These are phyloP conservation scores for Chlorella sp. DNA, from an alignment of 139 green algal species.

Conservation along the genomic window DNA sequence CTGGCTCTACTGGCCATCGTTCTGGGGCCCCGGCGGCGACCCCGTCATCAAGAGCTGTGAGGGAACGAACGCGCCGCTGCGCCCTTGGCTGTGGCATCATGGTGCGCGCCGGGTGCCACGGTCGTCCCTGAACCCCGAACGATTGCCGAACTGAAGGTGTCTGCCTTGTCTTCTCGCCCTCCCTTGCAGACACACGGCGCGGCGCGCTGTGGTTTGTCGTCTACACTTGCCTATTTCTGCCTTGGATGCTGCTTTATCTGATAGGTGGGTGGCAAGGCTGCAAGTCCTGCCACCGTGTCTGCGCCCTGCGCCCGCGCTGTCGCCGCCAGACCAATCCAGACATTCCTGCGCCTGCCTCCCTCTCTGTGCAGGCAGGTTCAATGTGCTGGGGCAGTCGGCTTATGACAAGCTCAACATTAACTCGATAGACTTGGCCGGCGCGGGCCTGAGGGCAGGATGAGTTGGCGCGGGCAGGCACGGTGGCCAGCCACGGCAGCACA, in stretches of 20 bases:
- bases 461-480: too few relatives aligned
- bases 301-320: neutral
- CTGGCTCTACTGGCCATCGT: slow-evolving; percentile 71
- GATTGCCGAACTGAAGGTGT: neutral
- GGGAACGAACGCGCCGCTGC: neutral
- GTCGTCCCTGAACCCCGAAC: neutral
- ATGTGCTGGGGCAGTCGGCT: slow-evolving; percentile 9
- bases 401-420: slow-evolving; percentile 15
- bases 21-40: slow-evolving; percentile 40
- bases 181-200: slow-evolving; percentile 50
- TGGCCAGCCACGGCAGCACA: too few relatives aligned
- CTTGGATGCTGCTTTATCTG: slow-evolving; percentile 64
- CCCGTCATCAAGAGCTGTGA: slow-evolving; percentile 53
- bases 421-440: neutral
- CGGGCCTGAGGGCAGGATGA: neutral
- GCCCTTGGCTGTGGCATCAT: neutral
- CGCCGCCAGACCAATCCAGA: neutral
- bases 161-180: neutral
- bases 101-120: too few relatives aligned
- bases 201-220: slow-evolving; percentile 46
- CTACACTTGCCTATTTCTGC: slow-evolving; percentile 42
- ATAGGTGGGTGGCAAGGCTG: slow-evolving; percentile 34
- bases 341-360: neutral
- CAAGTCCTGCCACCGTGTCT: slow-evolving; percentile 24
- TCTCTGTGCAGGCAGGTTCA: neutral